Conservation (phyloP, 495 filamentous ascomycete species). For the Tuber magnatum region DNA sequence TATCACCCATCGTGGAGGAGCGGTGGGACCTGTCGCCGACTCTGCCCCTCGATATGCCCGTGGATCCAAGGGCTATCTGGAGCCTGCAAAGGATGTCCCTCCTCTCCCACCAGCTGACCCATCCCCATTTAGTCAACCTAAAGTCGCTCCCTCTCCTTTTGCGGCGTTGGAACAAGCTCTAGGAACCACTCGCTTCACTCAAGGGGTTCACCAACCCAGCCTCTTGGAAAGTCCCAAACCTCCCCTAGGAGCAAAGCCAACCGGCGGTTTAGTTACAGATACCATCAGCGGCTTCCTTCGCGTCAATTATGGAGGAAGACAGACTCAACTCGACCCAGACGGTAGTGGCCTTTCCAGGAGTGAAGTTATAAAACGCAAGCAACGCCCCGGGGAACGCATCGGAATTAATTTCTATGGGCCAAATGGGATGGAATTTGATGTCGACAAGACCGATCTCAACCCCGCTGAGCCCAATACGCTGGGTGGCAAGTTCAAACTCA, state of each 20-base stretch:
- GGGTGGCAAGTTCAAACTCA: background rate
- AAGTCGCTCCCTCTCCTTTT: background rate
- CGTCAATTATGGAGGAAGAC: background rate
- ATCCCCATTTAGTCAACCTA: background rate
- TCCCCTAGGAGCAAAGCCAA: background rate
- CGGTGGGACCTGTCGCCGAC: background rate
- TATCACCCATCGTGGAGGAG: background rate
- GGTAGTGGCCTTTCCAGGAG: background rate
- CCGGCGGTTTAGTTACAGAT: background rate
- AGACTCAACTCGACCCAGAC: background rate
- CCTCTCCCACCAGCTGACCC: background rate
- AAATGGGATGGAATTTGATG: background rate
- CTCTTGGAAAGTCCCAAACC: background rate
- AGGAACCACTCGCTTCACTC: constrained; percentile 1
- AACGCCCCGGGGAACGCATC: background rate
- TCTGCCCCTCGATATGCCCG: background rate
- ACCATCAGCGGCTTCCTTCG: background rate
- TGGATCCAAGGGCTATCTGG: background rate
- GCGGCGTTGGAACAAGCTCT: background rate
- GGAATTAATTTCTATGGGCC: background rate
- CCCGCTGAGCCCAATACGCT: background rate
- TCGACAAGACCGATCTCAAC: background rate
- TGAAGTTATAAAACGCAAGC: background rate
- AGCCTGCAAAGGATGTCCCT: background rate
- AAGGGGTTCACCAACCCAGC: background rate